A percentile compares a stretch with the other conserved stretches of the same genome.
Evolutionary conservation across 1,139 yeast genomes (phyloP).

Genomic region (Debaryomyces psychrophilus): DNA sequence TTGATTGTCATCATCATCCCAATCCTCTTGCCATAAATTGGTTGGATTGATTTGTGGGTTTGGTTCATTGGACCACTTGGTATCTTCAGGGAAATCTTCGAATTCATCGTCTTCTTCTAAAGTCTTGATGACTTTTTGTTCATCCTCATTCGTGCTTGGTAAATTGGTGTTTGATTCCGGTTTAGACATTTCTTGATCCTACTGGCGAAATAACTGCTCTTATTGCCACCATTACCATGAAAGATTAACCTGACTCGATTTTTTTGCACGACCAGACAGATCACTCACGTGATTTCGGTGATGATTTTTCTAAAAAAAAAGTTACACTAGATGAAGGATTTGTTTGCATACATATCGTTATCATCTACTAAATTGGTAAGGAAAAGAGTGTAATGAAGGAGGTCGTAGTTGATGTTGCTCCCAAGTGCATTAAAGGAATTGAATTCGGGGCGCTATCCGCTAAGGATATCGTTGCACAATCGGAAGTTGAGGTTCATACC

Average conservation of each 20-base stretch:
- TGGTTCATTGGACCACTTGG: constrained; percentile 48
- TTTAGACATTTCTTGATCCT: constrained; percentile 4
- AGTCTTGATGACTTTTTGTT: constrained; percentile 53
- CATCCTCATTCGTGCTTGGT: constrained; percentile 25
- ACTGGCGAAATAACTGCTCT: background rate
- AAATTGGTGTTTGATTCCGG: constrained; percentile 1
- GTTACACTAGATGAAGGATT: constrained; percentile 2
- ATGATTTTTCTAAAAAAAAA: constrained; percentile 1
- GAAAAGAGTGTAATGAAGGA: constrained; percentile 56
- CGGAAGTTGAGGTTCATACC: constrained; percentile 91
- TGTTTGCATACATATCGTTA: background rate
- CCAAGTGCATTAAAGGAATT: constrained; percentile 86
- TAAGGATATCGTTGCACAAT: constrained; percentile 87
- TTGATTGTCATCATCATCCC: constrained; percentile 92
- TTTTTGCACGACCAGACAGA: constrained; percentile 7
- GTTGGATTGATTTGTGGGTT: constrained; percentile 46
- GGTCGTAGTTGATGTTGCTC: constrained; percentile 79
- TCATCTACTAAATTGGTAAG: constrained; percentile 4
- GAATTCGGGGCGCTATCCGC: constrained; percentile 93
- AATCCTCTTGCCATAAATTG: constrained; percentile 87
- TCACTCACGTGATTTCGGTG: constrained; percentile 7
- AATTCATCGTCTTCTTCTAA: constrained; percentile 93
- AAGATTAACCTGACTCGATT: background rate
- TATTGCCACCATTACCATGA: constrained; percentile 3
- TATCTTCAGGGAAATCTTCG: constrained; percentile 89